These are phyloP conservation scores for Colletotrichum sidae DNA, from an alignment of 2,329 filamentous ascomycete genomes.

Conservation along the genomic window DNA sequence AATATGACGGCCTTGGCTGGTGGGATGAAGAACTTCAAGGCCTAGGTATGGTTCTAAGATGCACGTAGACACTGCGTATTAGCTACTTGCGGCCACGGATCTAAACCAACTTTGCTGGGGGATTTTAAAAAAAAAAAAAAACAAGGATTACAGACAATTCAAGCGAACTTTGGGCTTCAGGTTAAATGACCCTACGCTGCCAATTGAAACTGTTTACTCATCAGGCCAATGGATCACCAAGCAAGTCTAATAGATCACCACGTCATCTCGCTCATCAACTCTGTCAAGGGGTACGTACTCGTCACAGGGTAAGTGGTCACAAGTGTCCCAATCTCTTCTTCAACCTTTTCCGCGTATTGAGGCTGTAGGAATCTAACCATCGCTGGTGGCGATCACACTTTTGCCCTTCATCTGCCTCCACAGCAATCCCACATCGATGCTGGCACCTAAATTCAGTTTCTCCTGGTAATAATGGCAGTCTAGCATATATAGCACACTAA, in stretches of 20 bases:
- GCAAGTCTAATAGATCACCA: constrained; percentile 7
- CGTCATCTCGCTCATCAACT: background rate
- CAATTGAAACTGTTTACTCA: background rate
- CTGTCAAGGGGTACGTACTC: background rate
- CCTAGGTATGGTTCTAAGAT: background rate
- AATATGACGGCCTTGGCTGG: constrained; percentile 48
- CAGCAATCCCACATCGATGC: constrained; percentile 6
- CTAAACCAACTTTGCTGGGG: background rate
- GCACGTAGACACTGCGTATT: background rate
- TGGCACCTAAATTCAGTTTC: background rate
- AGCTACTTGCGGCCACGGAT: background rate
- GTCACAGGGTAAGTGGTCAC: constrained; percentile 10
- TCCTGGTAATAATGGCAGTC: constrained; percentile 13
- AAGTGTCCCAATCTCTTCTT: constrained; percentile 12
- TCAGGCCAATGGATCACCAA: background rate
- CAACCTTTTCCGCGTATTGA: background rate
- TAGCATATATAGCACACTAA: constrained; percentile 11
- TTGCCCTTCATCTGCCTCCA: constrained; percentile 14
- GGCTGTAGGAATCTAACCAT: background rate
- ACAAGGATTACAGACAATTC: no score
- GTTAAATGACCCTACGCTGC: no score
- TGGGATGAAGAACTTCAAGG: constrained; percentile 15
- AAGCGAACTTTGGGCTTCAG: no score
- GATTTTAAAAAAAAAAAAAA: no score
- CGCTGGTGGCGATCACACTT: background rate